These are phyloP conservation scores for Puccinellia tenuiflora DNA, from an alignment of 176 grass and related monocot genomes.

Conservation along the genomic window DNA sequence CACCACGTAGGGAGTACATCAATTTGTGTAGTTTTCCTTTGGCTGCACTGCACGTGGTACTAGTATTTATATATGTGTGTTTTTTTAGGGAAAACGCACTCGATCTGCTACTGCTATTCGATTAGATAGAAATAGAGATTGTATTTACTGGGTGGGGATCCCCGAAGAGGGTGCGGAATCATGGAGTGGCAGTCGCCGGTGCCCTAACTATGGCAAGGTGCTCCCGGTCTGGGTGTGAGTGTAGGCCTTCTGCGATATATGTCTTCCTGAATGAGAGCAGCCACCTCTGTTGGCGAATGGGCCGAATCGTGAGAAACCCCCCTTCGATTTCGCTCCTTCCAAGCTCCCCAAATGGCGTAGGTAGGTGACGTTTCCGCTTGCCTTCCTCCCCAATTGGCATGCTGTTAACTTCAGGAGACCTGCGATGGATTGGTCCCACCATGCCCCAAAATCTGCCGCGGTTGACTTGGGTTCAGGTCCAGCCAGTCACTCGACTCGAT, in stretches of 20 bases:
- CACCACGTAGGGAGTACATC: no score
- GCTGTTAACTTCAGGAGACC: background rate
- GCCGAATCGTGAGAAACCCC: background rate
- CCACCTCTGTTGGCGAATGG: background rate
- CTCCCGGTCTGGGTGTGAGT: no score
- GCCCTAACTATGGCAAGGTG: no score
- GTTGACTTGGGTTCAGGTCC: background rate
- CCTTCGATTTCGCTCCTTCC: background rate
- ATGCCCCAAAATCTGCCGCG: background rate
- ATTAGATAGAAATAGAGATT: no score
- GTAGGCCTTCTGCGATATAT: background rate
- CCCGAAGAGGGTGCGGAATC: no score
- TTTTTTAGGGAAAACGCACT: no score
- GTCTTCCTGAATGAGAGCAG: background rate
- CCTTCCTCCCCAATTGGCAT: background rate
- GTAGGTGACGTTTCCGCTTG: background rate
- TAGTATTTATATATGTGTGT: no score
- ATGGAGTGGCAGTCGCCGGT: no score
- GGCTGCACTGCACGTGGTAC: no score
- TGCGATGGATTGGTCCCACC: background rate
- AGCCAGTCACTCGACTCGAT: background rate
- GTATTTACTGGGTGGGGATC: no score
- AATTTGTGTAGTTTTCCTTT: no score
- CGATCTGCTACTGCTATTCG: no score
- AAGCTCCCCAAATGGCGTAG: background rate